phyloP scores from a whole-genome alignment of 2,329 filamentous ascomycete genomes.

The Aphanocladium album region DNA sequence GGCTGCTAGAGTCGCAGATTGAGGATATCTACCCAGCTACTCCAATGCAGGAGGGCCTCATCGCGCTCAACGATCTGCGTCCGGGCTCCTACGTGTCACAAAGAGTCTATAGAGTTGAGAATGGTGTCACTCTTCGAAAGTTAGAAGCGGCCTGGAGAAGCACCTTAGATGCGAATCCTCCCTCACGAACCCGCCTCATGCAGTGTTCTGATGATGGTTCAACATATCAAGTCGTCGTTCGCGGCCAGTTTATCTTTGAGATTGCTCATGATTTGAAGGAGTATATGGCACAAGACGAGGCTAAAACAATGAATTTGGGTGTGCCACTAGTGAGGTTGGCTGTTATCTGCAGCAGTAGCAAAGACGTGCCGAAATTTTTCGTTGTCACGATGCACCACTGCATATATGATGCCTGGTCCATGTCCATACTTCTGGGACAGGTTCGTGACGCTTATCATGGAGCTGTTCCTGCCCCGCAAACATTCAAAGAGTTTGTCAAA shows the following conservation, averaged over 20 bases:
- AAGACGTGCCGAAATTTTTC: neutral
- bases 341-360: neutral
- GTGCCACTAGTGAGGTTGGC: neutral
- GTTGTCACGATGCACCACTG: conserved; percentile 1
- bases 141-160: neutral
- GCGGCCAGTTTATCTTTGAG: neutral
- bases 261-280: neutral
- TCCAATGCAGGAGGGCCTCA: conserved; percentile 32
- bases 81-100: neutral
- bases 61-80: conserved; percentile 29
- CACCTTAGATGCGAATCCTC: neutral
- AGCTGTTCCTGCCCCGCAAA: neutral
- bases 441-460: neutral
- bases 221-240: neutral
- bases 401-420: conserved; percentile 2
- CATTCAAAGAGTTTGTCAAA: neutral
- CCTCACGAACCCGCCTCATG: neutral
- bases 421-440: neutral
- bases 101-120: neutral
- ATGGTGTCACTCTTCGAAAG: neutral
- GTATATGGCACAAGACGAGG: neutral
- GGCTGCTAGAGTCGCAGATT: conserved; percentile 23
- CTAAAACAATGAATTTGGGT: neutral
- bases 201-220: neutral
- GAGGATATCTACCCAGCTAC: conserved; percentile 35